Evolutionary conservation across 2,329 filamentous ascomycete species (phyloP).

Genomic region (Aspergillus sp.): DNA sequence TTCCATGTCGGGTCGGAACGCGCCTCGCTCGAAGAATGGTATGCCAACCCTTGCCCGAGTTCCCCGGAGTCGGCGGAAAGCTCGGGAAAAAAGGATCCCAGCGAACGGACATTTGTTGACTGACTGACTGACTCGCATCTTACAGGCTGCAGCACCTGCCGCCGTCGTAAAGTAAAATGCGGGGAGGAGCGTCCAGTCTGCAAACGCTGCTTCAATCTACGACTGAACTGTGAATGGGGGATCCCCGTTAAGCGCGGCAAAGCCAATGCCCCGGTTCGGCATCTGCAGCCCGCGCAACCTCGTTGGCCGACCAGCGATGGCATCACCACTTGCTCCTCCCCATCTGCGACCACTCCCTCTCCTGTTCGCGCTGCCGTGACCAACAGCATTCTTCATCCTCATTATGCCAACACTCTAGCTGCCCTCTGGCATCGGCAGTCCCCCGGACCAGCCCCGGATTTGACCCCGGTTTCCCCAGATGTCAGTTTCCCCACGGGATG

Average conservation of each 20-base stretch:
- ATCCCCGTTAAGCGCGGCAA: constrained; percentile 32
- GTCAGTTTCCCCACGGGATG: constrained; percentile 15
- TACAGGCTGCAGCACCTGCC: constrained; percentile 43
- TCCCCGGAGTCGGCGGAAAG: constrained; percentile 11
- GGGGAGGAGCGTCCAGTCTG: constrained; percentile 40
- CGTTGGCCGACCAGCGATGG: constrained; percentile 15
- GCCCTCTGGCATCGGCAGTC: constrained; percentile 8
- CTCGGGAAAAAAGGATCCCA: not conserved
- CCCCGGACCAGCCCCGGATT: constrained; percentile 3
- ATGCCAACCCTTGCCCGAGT: constrained; percentile 4
- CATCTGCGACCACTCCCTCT: not conserved
- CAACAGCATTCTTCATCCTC: constrained; percentile 1
- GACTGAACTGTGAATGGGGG: constrained; percentile 39
- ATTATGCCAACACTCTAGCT: constrained; percentile 10
- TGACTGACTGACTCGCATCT: constrained; percentile 2
- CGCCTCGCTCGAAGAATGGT: constrained; percentile 45
- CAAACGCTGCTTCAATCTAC: constrained; percentile 33
- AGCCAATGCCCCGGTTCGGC: constrained; percentile 25
- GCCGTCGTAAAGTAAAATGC: constrained; percentile 40
- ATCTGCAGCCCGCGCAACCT: constrained; percentile 29
- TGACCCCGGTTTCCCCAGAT: constrained; percentile 24
- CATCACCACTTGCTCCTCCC: not conserved
- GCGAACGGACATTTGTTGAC: constrained; percentile 5
- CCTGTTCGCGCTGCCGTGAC: not conserved
- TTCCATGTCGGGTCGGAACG: constrained; percentile 40